Evolutionary conservation across 345 rosid genomes (phyloP).

Genomic region (Excoecaria cochinchinensis): DNA sequence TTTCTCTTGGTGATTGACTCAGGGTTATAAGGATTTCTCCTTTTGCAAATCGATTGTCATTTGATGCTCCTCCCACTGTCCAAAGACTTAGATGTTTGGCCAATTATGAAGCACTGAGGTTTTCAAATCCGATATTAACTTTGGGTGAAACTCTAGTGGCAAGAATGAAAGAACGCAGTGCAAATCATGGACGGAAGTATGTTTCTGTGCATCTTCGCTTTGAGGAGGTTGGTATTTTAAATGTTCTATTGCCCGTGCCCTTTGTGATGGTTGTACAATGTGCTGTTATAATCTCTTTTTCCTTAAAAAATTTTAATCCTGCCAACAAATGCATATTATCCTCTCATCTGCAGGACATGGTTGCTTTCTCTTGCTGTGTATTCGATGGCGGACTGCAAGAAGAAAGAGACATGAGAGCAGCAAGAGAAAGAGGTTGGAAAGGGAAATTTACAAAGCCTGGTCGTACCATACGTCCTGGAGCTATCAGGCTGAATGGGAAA

Average conservation of each 20-base stretch:
- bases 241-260: neutral
- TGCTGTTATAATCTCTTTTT: neutral
- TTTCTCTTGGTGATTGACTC: constrained; percentile 30
- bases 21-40: constrained; percentile 98
- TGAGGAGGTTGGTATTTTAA: constrained; percentile 76
- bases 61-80: constrained; percentile 90
- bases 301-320: constrained; percentile 2
- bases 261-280: neutral
- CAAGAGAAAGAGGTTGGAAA: constrained; percentile 97
- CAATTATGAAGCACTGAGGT: constrained; percentile 83
- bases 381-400: constrained; percentile 96
- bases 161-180: constrained; percentile 93
- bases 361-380: constrained; percentile 98
- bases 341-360: constrained; percentile 77
- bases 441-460: constrained; percentile 98
- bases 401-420: constrained; percentile 80
- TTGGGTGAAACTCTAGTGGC: constrained; percentile 83
- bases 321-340: constrained; percentile 10
- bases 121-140: constrained; percentile 68
- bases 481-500: constrained; percentile 91
- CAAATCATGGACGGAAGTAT: constrained; percentile 70
- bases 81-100: constrained; percentile 94
- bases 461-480: constrained; percentile 95
- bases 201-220: constrained; percentile 97
- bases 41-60: constrained; percentile 94